These are phyloP conservation scores for Herpetomonas tarakana DNA, from an alignment of 208 protist genomes.

Conservation along the genomic window DNA sequence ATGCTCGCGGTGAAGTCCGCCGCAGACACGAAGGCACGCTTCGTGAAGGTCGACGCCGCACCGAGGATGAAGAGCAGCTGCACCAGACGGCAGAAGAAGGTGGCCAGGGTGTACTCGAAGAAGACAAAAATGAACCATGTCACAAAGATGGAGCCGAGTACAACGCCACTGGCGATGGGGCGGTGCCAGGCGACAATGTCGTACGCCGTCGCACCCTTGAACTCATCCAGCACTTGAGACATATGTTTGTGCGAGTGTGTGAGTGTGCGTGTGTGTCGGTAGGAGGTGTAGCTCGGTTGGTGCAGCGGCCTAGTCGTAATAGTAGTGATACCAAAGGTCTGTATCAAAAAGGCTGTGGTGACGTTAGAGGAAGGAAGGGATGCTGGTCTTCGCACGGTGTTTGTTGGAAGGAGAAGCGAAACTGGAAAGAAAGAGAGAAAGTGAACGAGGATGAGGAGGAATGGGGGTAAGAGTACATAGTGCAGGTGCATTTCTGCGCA, in stretches of 20 bases:
- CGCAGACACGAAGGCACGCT: conserved; percentile 22
- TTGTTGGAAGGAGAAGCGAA: conserved; percentile 1
- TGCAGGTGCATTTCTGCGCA: too few relatives aligned
- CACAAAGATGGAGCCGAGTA: conserved; percentile 32
- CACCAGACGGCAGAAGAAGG: conserved; percentile 56
- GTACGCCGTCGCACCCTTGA: conserved; percentile 34
- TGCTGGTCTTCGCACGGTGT: too few relatives aligned
- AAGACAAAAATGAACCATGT: conserved; percentile 55
- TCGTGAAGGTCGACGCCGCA: conserved; percentile 32
- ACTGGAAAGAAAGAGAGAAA: background rate
- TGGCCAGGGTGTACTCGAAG: conserved; percentile 75
- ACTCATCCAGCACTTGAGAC: conserved; percentile 25
- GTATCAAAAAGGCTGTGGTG: too few relatives aligned
- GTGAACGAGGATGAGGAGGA: too few relatives aligned
- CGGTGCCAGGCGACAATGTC: conserved; percentile 72
- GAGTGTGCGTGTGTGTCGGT: conserved; percentile 4
- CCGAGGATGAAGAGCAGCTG: conserved; percentile 36
- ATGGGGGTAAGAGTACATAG: background rate
- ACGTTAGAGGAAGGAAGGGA: too few relatives aligned
- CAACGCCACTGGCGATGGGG: conserved; percentile 45
- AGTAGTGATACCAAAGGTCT: too few relatives aligned
- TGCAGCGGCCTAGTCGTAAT: too few relatives aligned
- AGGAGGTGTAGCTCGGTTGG: conserved; percentile 5
- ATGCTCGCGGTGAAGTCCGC: conserved; percentile 44
- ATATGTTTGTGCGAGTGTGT: conserved; percentile 5